Evolutionary conservation across 345 rosid genomes (phyloP).

Genomic region (Syzygium oleosum): DNA sequence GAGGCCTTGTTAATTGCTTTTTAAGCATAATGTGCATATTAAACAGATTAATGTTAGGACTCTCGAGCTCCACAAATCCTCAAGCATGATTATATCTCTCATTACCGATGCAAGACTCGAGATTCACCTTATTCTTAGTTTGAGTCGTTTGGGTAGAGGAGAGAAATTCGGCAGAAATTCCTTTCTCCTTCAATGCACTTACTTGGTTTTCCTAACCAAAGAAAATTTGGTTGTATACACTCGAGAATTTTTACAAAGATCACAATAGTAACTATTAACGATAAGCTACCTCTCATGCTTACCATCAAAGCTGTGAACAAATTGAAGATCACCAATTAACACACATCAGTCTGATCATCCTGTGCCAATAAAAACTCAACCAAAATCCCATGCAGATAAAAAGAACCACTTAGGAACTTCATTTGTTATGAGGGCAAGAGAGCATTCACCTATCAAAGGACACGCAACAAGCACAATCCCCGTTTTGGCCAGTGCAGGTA

Average conservation of each 20-base stretch:
- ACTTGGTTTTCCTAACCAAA: conserved; percentile 81
- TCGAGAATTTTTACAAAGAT: not conserved
- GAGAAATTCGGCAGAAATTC: conserved; percentile 85
- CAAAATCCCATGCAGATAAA: not conserved
- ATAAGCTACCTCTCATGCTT: conserved; percentile 6
- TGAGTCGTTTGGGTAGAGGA: conserved; percentile 67
- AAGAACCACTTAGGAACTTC: not conserved
- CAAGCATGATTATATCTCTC: not conserved
- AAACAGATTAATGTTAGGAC: not conserved
- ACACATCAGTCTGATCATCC: conserved; percentile 3
- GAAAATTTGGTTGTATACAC: not conserved
- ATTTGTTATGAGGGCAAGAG: not conserved
- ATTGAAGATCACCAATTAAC: conserved; percentile 11
- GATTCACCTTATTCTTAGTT: conserved; percentile 48
- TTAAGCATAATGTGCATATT: not conserved
- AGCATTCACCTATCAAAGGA: conserved; percentile 72
- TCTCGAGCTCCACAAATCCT: not conserved
- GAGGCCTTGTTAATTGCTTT: not conserved
- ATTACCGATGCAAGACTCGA: not conserved
- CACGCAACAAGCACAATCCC: conserved; percentile 93
- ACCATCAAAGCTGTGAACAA: conserved; percentile 82
- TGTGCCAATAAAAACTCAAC: conserved; percentile 3
- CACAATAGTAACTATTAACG: not conserved
- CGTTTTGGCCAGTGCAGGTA: conserved; percentile 79
- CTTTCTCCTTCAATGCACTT: conserved; percentile 76